phyloP scores from a whole-genome alignment of 2,329 filamentous ascomycete genomes.

The Fusarium multiceps region DNA sequence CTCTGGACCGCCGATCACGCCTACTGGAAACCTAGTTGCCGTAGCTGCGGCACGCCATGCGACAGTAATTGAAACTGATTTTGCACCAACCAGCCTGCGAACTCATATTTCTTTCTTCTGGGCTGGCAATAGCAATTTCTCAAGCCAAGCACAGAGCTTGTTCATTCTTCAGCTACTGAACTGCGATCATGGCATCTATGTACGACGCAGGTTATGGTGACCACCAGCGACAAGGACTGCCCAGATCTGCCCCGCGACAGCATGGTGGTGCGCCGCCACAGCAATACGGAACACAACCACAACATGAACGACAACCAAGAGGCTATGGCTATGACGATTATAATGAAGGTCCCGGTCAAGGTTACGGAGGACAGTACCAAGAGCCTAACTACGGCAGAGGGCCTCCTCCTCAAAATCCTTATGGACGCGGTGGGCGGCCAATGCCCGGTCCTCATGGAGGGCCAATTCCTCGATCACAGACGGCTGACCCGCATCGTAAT shows the following conservation, averaged over 20 bases:
- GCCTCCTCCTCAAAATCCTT: constrained; percentile 56
- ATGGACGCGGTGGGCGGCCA: constrained; percentile 57
- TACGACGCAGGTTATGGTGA: constrained; percentile 60
- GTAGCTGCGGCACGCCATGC: constrained; percentile 44
- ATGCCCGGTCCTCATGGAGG: constrained; percentile 58
- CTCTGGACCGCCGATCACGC: constrained; percentile 40
- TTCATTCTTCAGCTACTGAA: constrained; percentile 8
- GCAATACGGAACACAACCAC: constrained; percentile 52
- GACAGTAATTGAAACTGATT: constrained; percentile 39
- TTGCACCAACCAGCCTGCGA: constrained; percentile 26
- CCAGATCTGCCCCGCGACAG: constrained; percentile 55
- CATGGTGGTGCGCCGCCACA: constrained; percentile 48
- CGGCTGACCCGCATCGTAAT: constrained; percentile 52
- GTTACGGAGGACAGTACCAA: constrained; percentile 56
- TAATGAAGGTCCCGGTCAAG: constrained; percentile 55
- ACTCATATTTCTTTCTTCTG: constrained; percentile 1
- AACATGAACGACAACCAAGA: constrained; percentile 61
- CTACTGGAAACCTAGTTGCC: constrained; percentile 36
- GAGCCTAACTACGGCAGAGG: constrained; percentile 60
- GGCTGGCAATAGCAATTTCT: constrained; percentile 2
- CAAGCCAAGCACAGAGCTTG: constrained; percentile 1
- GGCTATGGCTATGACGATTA: constrained; percentile 60
- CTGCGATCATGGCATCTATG: constrained; percentile 55
- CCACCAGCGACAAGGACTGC: constrained; percentile 59
- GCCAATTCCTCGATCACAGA: constrained; percentile 56